Conservation (phyloP, 768 basidiomycete species). For the Phlebiopsis gigantea region DNA sequence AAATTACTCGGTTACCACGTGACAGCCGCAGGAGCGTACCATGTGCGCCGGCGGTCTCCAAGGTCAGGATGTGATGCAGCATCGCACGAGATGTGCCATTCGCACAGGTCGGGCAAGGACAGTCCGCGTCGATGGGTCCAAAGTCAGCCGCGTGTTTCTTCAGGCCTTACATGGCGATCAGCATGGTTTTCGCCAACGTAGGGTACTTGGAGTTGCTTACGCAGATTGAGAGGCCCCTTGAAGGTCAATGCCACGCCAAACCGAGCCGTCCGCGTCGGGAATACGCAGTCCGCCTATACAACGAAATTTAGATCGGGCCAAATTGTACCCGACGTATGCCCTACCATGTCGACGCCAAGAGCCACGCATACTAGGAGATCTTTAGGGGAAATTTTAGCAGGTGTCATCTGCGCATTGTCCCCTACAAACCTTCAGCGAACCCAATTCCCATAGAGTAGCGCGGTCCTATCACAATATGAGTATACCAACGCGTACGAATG, state of each 20-base stretch:
- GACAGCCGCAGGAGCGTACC: conserved; percentile 39
- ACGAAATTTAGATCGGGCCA: neutral
- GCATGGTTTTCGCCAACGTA: neutral
- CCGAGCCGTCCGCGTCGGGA: conserved; percentile 86
- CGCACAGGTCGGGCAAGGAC: conserved; percentile 84
- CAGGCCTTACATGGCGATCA: conserved; percentile 40
- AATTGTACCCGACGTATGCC: conserved; percentile 4
- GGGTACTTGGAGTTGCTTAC: conserved; percentile 33
- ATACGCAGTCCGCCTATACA: conserved; percentile 82
- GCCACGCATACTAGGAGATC: conserved; percentile 89
- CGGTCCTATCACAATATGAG: conserved; percentile 46
- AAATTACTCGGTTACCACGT: conserved; percentile 7
- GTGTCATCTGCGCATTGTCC: neutral
- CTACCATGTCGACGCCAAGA: conserved; percentile 88
- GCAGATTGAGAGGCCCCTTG: conserved; percentile 76
- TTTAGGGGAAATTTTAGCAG: neutral
- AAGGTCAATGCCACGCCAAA: conserved; percentile 88
- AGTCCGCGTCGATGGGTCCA: conserved; percentile 63
- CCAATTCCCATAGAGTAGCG: conserved; percentile 92
- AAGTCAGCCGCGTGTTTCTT: conserved; percentile 69
- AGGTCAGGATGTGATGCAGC: conserved; percentile 68
- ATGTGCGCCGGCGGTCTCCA: conserved; percentile 84
- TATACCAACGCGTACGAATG: neutral
- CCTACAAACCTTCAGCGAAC: conserved; percentile 57
- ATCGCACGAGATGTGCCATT: conserved; percentile 65